Conservation (phyloP, 352 stramenopile species). For the Phytophthora uliginosa region DNA sequence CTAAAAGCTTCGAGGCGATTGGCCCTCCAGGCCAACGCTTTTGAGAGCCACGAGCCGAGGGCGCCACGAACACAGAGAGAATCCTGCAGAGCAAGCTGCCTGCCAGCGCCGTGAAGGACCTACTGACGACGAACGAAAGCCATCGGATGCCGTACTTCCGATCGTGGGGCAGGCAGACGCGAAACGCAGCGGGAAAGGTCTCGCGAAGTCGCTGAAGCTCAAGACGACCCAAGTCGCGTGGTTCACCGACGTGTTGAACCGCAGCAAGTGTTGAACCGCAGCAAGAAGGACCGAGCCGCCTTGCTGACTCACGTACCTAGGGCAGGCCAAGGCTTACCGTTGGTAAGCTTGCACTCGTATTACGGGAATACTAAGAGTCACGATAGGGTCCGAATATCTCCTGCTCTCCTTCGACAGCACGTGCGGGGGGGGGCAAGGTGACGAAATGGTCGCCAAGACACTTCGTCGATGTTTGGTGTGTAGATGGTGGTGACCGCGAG, state of each 20-base stretch:
- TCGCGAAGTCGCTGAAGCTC: neutral
- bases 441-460: too few relatives aligned
- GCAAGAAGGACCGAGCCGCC: neutral
- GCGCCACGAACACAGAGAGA: neutral
- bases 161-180: neutral
- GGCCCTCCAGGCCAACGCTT: neutral
- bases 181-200: neutral
- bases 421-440: too few relatives aligned
- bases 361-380: too few relatives aligned
- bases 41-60: too few relatives aligned
- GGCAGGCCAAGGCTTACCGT: too few relatives aligned
- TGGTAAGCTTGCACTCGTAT: too few relatives aligned
- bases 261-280: too few relatives aligned
- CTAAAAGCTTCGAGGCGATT: neutral
- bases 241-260: neutral
- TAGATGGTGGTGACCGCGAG: too few relatives aligned
- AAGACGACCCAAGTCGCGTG: neutral
- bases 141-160: neutral
- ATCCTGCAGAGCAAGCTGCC: neutral
- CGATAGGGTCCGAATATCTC: too few relatives aligned
- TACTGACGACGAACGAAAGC: neutral
- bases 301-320: neutral
- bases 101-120: too few relatives aligned
- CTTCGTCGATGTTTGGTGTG: too few relatives aligned
- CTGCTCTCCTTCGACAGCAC: too few relatives aligned